Evolutionary conservation across 805 yeast genomes (phyloP), one percentile per base, ranked within the genome.

Genomic region (Dipodascopsis uninucleata): DNA sequence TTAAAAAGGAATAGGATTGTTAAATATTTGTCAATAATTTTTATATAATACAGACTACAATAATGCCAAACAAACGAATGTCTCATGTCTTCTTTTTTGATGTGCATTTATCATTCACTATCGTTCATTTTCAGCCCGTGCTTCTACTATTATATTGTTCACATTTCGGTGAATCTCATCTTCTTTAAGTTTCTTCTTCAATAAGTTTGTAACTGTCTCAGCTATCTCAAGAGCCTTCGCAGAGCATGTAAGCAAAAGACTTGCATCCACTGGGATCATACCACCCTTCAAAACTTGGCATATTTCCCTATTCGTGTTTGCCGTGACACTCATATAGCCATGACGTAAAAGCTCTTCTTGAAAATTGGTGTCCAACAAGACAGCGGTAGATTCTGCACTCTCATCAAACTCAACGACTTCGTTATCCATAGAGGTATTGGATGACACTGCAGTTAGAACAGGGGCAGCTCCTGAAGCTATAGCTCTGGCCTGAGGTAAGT

Each of bases 231-330:
- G 78, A 1, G 96, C 93, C 45, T 73, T 69, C 46, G 75, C 76
- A 25, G 84, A 75, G 61, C 93, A 82, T 21, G 79, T 78, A 71
- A 86, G 69, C 39, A 90, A 66, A 21, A 75, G 68, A 28, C 74
- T 59, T 0, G 93, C 86, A 58, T 85, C 89, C 53, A 90, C 77
- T 5, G 89, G 85, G 36, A 85, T 68, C 18, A 40, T 97, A 39
- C 97, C 98, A 25, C 88, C 85, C 60, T 90, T 93, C 33, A 83
- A 75, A 23, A 93, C 72, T 62, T 93, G 98, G 38, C 95, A 89
- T 5, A 93, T 70, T 59, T 93, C 98, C 55, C 90, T 76, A 61
- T 90, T 90, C 56, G 84, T 86, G 63, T 93, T 93, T 45, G 89
- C 66, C 0, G 98, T 87, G 25, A 93, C 78, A 1, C 95, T 85